A percentile compares a stretch with the other conserved stretches of the same genome.
Conservation (phyloP, 1,284 basidiomycete species). For the Microbotryomycetes sp. region DNA sequence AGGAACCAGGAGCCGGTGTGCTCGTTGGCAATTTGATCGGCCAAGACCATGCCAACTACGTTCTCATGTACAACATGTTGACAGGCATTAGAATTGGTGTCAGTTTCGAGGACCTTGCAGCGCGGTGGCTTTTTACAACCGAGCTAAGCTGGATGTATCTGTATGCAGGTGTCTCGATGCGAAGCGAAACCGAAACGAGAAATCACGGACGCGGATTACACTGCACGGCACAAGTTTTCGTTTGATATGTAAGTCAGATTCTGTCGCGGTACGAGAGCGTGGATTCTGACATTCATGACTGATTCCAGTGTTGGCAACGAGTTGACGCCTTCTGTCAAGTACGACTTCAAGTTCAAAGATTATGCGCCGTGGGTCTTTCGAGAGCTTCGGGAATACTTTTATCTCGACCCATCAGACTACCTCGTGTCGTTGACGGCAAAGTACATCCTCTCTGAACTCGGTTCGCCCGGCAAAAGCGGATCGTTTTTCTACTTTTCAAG, state of each 20-base stretch:
- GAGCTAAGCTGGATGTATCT: not conserved
- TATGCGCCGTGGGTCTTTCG: conserved; percentile 98
- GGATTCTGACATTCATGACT: conserved; percentile 3
- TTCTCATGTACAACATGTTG: conserved; percentile 99
- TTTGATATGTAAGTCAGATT: conserved; percentile 96
- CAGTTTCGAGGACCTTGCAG: conserved; percentile 42
- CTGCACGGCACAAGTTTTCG: conserved; percentile 85
- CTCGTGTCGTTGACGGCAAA: conserved; percentile 91
- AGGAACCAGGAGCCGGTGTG: conserved; percentile 41
- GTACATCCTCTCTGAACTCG: conserved; percentile 95
- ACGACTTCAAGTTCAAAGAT: conserved; percentile 99
- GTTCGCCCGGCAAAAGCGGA: conserved; percentile 96
- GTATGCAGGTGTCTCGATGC: conserved; percentile 76
- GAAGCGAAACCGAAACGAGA: conserved; percentile 87
- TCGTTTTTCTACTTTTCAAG: conserved; percentile 99
- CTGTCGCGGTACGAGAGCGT: conserved; percentile 85
- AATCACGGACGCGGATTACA: conserved; percentile 79
- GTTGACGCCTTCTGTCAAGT: conserved; percentile 88
- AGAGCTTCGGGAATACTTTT: conserved; percentile 86
- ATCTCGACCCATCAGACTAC: conserved; percentile 94
- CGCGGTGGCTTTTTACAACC: not conserved
- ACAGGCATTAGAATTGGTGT: conserved; percentile 94
- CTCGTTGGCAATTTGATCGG: conserved; percentile 92
- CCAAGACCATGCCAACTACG: conserved; percentile 96
- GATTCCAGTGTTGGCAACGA: conserved; percentile 80